Conservation (phyloP, 441 rosid species). For the Metrosideros polymorpha region DNA sequence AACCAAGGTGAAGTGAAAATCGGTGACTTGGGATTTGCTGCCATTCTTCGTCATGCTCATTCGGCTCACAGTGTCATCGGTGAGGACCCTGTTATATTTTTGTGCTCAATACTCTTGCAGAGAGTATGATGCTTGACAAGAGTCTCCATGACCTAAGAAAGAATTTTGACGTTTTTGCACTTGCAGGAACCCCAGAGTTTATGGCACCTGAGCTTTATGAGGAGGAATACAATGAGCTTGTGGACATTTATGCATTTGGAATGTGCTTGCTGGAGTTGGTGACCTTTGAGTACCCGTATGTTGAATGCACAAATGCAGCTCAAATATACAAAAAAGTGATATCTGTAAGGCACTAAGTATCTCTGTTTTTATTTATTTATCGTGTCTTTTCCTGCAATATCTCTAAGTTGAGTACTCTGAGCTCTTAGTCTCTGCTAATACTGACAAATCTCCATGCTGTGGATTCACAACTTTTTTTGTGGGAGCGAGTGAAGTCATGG, state of each 20-base stretch:
- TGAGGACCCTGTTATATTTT: slow-evolving; percentile 6
- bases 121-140: neutral
- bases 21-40: slow-evolving; percentile 59
- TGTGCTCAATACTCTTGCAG: neutral
- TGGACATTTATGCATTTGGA: slow-evolving; percentile 63
- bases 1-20: slow-evolving; percentile 70
- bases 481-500: neutral
- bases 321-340: slow-evolving; percentile 68
- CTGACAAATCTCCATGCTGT: neutral
- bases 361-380: neutral
- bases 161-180: neutral
- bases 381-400: neutral
- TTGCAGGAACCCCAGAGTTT: slow-evolving; percentile 57
- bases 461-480: neutral
- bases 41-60: slow-evolving; percentile 41
- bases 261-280: slow-evolving; percentile 71
- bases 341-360: slow-evolving; percentile 33
- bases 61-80: slow-evolving; percentile 68
- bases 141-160: neutral
- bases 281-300: slow-evolving; percentile 54
- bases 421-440: neutral
- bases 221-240: slow-evolving; percentile 64
- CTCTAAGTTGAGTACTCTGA: neutral
- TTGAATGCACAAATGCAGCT: slow-evolving; percentile 61
- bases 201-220: slow-evolving; percentile 76